Evolutionary conservation across 129 eudicot genomes (phyloP), one percentile per base, ranked within the genome.

Genomic region (Scalesia atractyloides): DNA sequence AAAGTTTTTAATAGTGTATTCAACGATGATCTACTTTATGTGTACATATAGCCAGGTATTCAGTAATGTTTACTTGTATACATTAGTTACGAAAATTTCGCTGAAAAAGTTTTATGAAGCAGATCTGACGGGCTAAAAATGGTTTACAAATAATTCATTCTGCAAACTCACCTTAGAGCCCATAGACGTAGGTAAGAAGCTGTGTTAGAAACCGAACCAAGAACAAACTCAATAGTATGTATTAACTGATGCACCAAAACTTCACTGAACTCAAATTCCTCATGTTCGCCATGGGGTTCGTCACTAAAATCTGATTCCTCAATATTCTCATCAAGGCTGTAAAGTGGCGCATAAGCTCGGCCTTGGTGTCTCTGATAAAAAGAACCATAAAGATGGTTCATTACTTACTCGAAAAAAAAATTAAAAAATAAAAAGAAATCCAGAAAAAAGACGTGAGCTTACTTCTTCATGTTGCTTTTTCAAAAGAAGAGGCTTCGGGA

Each of bases 181-280:
- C 97, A 90, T 53, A 90, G 69, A 44, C 97, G 91, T 54, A 90
- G 87, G 73, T 90, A 90, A 19, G 97, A 90, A 65, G 97, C 97
- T 5, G 97, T 87, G 72, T 87, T 87, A 11, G 97, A 70, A 41
- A 41, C 46, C 46, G 46, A 41, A 41, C 46, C 46, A 41, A 41
- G 46, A 41, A 41, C 46, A 41, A 41, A 41, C 46, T 41, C 46
- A 41, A 41, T 41, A 41, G 46, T 41, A 41, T 41, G 46, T 8
- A 41, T 41, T 41, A 41, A 41, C 10, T 41, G 46, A 41, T 41
- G 46, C 46, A 41, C 46, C 46, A 41, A 41, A 41, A 41, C 46
- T 41, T 41, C 46, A 41, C 46, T 41, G 46, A 41, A 41, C 46
- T 41, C 46, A 41, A 90, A 90, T 50, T 85, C 95, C 70, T 81